Base-by-base conservation (phyloP, 192 early-diverging fungal genomes). In the Linnemannia schmuckeri region DNA sequence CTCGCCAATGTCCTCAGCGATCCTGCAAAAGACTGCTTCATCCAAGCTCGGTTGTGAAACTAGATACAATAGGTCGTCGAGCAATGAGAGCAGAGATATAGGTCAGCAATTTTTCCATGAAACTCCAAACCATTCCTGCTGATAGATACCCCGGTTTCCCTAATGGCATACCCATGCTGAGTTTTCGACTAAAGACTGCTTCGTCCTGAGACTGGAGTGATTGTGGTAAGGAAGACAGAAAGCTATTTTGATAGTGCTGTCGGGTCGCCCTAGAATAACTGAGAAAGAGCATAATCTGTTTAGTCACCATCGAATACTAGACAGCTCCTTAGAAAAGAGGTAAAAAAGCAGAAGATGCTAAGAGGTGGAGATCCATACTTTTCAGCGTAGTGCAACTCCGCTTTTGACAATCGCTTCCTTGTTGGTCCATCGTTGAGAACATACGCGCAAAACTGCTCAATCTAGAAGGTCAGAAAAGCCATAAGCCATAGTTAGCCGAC, bases 21-120 rank as follows among this genome's bases (percentile, higher is more conserved):
- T 87, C 13, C 92, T 86, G 52, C 90, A 91, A 80, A 95, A 91
- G 0, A 95, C 93, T 12, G 94, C 92, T 70, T 92, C 89, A 42
- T 94, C 90, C 37, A 94, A 74, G 41, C 92, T 88, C 0, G 94
- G 93, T 24, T 79, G 75, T 30, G 84, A 81, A 13, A 93, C 92
- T 91, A 76, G 12, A 77, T 68, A 6, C n/a, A 35, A 40, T 49
- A 37, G n/a, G 70, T 18, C 52, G 30, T 55, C 12, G 42, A 30
- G 15, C 18, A 52, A 22, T 22, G 49, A 18, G 18, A 18, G 18
- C 18, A 52, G 49, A 18, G 20, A 22, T 20, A 52, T 4, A 52
- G 49, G 18, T 52, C 49, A 52, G 49, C 18, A 22, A 52, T 52
- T 20, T 22, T 52, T 17, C 49, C 18, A 52, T 15, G 5, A 52